Evolutionary conservation across 2,329 filamentous ascomycete species (phyloP), one percentile per base, ranked within the genome.

Genomic region (Neofusicoccum laricinum): DNA sequence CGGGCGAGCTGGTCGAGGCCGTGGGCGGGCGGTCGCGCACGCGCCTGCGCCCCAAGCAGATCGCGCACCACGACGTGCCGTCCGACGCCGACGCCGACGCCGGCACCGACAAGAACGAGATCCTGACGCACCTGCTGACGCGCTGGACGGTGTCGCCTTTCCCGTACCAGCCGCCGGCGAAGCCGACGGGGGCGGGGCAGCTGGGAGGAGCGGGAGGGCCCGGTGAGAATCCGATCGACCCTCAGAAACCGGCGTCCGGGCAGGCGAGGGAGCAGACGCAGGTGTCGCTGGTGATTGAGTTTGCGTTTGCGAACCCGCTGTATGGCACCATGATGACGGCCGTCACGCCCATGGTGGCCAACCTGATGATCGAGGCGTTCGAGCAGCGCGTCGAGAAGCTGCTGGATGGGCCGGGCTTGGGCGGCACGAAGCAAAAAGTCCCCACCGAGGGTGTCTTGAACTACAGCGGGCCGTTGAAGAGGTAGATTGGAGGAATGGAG

Each of bases 341-440:
- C 38, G 88, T 95, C 25, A 92, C 92, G 68, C 90, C 92, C 36
- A 92, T 91, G 78, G 88, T 97, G 67, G 94, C 92, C 1, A 88
- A 87, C 3, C 83, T 90, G 68, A 97, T 99, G 93, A 90, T 98
- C 68, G 88, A 91, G 76, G 94, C 95, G 0, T 99, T 99, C 80
- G 93, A 97, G 80, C 86, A 86, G 77, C 84, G 91, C 72, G 93
- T 95, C 5, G 81, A 81, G 73, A 80, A 85, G 71, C 74, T 92
- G 53, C 63, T 81, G 67, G 68, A 58, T 19, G 59, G 53, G 10
- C 43, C 63, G n/a, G 63, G 57, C 11, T 4, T 51, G 36, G 61
- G 36, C 2, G 36, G 61, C 4, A 45, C 46, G 2, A 53, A 53
- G 38, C 32, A 51, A 21, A 63, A 45, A 38, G 19, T 63, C 5